Percentiles rank a stretch among this genome's conserved stretches.
phyloP scores from a whole-genome alignment of 495 filamentous ascomycete species.

The Hypoxylon rickii region DNA sequence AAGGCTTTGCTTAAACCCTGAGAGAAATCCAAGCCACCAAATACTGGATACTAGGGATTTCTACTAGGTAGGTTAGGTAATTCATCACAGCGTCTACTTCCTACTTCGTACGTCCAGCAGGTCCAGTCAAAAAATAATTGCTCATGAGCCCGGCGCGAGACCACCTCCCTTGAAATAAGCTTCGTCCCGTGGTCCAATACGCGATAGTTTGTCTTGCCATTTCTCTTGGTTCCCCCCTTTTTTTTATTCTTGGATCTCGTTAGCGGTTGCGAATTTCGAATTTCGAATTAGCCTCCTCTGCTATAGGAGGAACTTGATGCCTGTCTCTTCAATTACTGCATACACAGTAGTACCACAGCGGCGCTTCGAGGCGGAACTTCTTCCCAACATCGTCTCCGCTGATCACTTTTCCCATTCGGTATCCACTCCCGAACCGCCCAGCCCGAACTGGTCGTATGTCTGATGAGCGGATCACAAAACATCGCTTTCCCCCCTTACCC shows the following conservation, averaged over 20 bases:
- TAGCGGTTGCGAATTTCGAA: constrained; percentile 27
- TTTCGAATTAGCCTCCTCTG: constrained; percentile 10
- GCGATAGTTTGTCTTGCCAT: constrained; percentile 24
- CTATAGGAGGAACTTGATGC: constrained; percentile 22
- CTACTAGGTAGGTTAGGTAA: too few species aligned
- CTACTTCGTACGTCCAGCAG: too few species aligned
- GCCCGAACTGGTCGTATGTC: constrained; percentile 32
- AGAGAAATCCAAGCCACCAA: constrained; percentile 24
- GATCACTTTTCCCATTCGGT: constrained; percentile 35
- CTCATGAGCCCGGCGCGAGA: constrained; percentile 15
- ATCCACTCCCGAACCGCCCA: constrained; percentile 31
- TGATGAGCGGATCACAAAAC: constrained; percentile 34
- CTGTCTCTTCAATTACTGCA: constrained; percentile 18
- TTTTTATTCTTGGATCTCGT: constrained; percentile 21
- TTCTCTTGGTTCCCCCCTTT: constrained; percentile 14
- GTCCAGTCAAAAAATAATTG: too few species aligned
- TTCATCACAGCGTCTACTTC: too few species aligned
- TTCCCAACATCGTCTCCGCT: constrained; percentile 24
- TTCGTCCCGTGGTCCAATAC: constrained; percentile 18
- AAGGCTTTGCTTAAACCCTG: constrained; percentile 22
- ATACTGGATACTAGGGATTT: too few species aligned
- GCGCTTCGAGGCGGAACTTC: constrained; percentile 15
- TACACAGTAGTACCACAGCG: constrained; percentile 29
- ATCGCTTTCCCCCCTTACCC: constrained; percentile 15
- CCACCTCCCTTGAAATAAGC: constrained; percentile 13